Evolutionary conservation across 306 rosid genomes (phyloP), one percentile per base, ranked within the genome.

Genomic region (Pyrus betulifolia): DNA sequence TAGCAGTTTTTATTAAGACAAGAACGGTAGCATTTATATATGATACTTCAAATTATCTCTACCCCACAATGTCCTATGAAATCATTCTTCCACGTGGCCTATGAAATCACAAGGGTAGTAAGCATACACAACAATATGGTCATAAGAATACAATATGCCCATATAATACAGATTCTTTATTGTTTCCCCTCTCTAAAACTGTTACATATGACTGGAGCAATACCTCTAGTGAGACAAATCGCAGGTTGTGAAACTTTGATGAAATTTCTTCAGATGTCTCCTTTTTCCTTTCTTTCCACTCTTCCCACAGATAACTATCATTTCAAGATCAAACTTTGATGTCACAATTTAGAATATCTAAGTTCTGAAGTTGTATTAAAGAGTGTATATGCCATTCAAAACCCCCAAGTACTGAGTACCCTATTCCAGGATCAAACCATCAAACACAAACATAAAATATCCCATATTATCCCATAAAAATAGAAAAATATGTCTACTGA

Each of bases 221-320:
- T 88, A 93, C 98, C 97, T 86, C 89, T 27, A 93, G 92, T 27
- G 90, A 84, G 82, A 93, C 88, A 79, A 93, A 93, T 72, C 96
- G 93, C 87, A 91, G 84, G 81, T 88, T 86, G 15, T 79, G 82
- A 79, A 93, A 93, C 77, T 76, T 88, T 63, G 89, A 80, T 17
- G 91, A 86, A 66, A 87, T 82, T 54, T 91, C 98, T 70, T 87
- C 89, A 30, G 67, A 62, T 63, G 89, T 60, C 84, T 86, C 93
- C 82, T 81, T 86, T 54, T 82, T 89, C 74, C 91, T 90, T 84
- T 93, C 98, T 84, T 90, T 93, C 98, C 98, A 91, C 83, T 93
- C 98, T 87, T 93, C 96, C 88, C 88, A 88, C 85, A 93, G 82
- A 81, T 93, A 93, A 83, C 98, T 93, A 86, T 33, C 71, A 82